Conservation (phyloP, 2,329 filamentous ascomycete genomes). For the Pyrenochaeta sp. region DNA sequence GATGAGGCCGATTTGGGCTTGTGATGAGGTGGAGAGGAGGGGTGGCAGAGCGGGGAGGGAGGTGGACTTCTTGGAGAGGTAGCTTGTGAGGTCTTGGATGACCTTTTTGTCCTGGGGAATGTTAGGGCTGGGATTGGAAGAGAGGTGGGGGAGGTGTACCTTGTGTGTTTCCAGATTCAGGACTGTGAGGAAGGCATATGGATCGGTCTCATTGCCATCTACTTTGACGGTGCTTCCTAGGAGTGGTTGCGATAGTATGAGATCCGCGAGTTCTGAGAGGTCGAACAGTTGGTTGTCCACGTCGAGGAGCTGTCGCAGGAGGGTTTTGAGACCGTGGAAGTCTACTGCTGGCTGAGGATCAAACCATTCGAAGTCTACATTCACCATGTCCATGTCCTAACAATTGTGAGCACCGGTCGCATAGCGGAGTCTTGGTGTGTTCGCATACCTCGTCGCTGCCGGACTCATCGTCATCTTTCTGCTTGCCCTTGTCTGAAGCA, state of each 20-base stretch:
- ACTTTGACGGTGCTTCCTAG: constrained; percentile 96
- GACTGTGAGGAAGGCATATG: constrained; percentile 90
- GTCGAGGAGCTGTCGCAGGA: constrained; percentile 92
- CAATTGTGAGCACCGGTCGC: constrained; percentile 16
- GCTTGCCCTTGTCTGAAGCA: constrained; percentile 40
- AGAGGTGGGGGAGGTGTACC: constrained; percentile 42
- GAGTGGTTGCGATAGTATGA: constrained; percentile 85
- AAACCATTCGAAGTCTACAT: constrained; percentile 99
- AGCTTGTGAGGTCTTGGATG: constrained; percentile 74
- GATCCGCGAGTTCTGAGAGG: constrained; percentile 82
- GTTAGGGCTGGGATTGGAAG: constrained; percentile 6
- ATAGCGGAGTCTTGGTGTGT: constrained; percentile 10
- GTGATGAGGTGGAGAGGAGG: constrained; percentile 47
- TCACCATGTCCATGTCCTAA: constrained; percentile 88
- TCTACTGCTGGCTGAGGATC: constrained; percentile 89
- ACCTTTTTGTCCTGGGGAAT: constrained; percentile 68
- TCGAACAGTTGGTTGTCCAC: constrained; percentile 86
- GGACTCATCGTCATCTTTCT: constrained; percentile 45
- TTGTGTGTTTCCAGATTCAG: constrained; percentile 82
- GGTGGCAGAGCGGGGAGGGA: constrained; percentile 59
- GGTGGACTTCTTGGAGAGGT: constrained; percentile 67
- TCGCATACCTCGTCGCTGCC: constrained; percentile 49
- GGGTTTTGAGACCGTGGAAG: constrained; percentile 91
- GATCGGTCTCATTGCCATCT: constrained; percentile 91
- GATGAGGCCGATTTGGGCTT: constrained; percentile 77